Evolutionary conservation across 225 moss, liverwort and hornwort genomes (phyloP), one percentile per base, ranked within the genome.

Genomic region (Bryoerythrophyllum caledonicum): DNA sequence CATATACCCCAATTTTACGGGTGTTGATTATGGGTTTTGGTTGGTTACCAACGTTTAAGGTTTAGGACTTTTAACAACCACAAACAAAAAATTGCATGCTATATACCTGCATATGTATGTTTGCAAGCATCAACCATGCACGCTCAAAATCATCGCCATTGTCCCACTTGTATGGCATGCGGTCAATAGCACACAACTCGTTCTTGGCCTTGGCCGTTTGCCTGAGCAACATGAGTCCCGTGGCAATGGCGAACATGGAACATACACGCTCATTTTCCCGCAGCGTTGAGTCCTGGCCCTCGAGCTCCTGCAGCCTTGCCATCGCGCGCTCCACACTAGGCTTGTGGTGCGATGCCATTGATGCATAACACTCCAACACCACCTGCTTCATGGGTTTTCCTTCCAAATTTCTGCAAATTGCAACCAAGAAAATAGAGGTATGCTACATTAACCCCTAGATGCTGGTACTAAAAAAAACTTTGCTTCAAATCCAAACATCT

Each of bases 41-140:
- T 38, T 38, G 2, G 9, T 38, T 38, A 38, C 38, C 37, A 38
- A 32, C 5, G 32, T 32, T 3, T 1, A 32, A 32, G 32, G 32
- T 32, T 32, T 32, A 3, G 32, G 32, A 5, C 32, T 32, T 38
- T 38, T 10, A 9, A 1, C 7, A 38, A 10, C 34, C 38, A 8
- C 0, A 10, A 10, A 10, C 8, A 38, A 2, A 38, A 38, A 38
- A 38, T 38, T 38, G 38, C 38, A 38, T 10, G 38, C 1, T 38
- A 32, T 5, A 38, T 13, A 83, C 83, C 84, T 87, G 92, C 68
- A 90, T 40, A 52, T 91, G 84, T 37, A 94, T 87, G 53, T 79
- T 78, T 10, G 90, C 96, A 40, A 96, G 88, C 96, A 94, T 96
- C 40, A 96, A 76, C 96, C 94, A 94, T 1, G 94, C 91, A 8